phyloP scores from a whole-genome alignment of 805 yeast genomes.

The Lipomyces kockii region DNA sequence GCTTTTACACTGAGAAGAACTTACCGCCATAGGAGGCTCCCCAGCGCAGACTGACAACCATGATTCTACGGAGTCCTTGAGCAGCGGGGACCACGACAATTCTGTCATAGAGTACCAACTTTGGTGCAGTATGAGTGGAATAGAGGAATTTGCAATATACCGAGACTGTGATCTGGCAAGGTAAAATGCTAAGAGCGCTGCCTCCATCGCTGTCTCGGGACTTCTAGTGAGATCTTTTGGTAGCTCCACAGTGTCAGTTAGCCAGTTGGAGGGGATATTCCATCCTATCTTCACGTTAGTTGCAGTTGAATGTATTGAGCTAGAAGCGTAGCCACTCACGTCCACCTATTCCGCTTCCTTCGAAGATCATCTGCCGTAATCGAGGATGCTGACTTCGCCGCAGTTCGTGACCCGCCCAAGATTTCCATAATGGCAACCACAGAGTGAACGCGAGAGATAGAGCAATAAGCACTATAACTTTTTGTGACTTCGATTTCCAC shows the following conservation, averaged over 20 bases:
- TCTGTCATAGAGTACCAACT: background rate
- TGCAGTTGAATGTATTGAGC: background rate
- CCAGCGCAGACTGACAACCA: conserved; percentile 9
- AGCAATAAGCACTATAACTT: background rate
- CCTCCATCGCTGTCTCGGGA: conserved; percentile 1
- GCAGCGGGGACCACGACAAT: background rate
- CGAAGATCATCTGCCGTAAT: conserved; percentile 7
- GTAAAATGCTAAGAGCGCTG: conserved; percentile 5
- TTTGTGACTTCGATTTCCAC: background rate
- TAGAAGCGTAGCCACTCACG: background rate
- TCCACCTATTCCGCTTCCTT: conserved; percentile 8
- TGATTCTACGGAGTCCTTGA: background rate
- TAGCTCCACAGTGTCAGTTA: background rate
- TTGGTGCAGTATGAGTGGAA: conserved; percentile 10
- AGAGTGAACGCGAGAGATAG: background rate
- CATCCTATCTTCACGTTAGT: conserved; percentile 2
- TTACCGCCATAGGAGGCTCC: background rate
- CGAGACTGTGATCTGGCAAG: conserved; percentile 12
- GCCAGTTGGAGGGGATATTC: conserved; percentile 4
- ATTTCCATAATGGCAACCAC: background rate
- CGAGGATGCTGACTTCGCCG: conserved; percentile 10
- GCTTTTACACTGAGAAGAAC: background rate
- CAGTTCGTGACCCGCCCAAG: background rate
- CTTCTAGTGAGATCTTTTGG: background rate
- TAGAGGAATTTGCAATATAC: background rate